phyloP scores from a whole-genome alignment of 148 eudicot genomes.

The Rhododendron griersonianum region DNA sequence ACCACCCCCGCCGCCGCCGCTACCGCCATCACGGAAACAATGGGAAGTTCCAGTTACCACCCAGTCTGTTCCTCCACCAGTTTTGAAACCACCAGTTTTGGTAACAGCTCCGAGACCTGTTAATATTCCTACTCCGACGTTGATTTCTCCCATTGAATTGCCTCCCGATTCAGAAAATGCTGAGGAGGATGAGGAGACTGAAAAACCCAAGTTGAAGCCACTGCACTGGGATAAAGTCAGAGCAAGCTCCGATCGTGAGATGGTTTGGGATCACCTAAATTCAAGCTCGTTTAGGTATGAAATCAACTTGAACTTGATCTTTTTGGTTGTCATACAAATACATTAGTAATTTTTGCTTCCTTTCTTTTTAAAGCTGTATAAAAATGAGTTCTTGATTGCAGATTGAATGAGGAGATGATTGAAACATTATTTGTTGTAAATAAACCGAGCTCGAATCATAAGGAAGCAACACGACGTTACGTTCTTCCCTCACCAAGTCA shows the following conservation, averaged over 20 bases:
- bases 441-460: constrained; percentile 42
- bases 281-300: constrained; percentile 93
- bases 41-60: constrained; percentile 38
- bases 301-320: neutral
- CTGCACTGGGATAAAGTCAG: constrained; percentile 99
- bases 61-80: neutral
- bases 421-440: constrained; percentile 86
- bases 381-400: constrained; percentile 29
- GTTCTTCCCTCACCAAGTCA: constrained; percentile 45
- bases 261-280: constrained; percentile 98
- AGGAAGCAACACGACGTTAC: constrained; percentile 41
- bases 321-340: neutral
- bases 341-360: neutral
- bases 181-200: constrained; percentile 44
- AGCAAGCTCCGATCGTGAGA: constrained; percentile 91
- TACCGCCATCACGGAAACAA: constrained; percentile 24
- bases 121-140: constrained; percentile 22
- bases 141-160: constrained; percentile 26
- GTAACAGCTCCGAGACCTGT: constrained; percentile 38
- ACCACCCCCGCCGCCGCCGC: constrained; percentile 8
- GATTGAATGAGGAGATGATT: constrained; percentile 96
- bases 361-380: neutral
- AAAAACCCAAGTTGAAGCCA: constrained; percentile 77
- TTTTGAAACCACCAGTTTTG: constrained; percentile 24
- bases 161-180: constrained; percentile 23